A percentile compares a stretch with the other conserved stretches of the same genome.
Evolutionary conservation across 2,329 filamentous ascomycete genomes (phyloP).

Genomic region (Penicillium expansum): DNA sequence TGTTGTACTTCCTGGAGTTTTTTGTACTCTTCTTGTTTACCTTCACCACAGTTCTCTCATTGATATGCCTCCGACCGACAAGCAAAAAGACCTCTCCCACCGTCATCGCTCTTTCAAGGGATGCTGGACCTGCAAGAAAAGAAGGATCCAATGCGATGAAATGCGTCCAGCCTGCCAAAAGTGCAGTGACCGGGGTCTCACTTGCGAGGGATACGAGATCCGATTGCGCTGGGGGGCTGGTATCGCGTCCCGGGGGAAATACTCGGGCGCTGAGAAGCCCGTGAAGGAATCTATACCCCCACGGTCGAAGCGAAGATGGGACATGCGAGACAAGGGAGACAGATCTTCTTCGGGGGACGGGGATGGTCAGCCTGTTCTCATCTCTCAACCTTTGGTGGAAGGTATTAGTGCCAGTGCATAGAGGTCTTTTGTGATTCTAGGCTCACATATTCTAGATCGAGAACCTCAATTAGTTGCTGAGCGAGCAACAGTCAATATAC

Average conservation of each 20-base stretch:
- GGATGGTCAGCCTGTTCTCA: constrained; percentile 12
- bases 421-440: background rate
- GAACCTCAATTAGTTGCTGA: background rate
- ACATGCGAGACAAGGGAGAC: constrained; percentile 16
- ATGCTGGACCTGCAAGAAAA: constrained; percentile 27
- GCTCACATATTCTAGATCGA: background rate
- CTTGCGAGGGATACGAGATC: constrained; percentile 24
- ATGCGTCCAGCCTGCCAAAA: constrained; percentile 17
- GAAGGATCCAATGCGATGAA: constrained; percentile 25
- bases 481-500: constrained; percentile 22
- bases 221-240: constrained; percentile 25
- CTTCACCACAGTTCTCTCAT: background rate
- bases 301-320: constrained; percentile 21
- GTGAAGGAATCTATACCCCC: constrained; percentile 22
- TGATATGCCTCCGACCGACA: constrained; percentile 11
- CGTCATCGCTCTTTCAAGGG: constrained; percentile 25
- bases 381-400: constrained; percentile 3
- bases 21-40: background rate
- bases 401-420: constrained; percentile 9
- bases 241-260: constrained; percentile 24
- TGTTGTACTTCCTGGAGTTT: background rate
- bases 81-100: constrained; percentile 10
- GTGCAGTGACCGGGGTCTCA: constrained; percentile 15
- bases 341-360: constrained; percentile 1
- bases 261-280: constrained; percentile 22